Evolutionary conservation across 805 yeast species (phyloP), one percentile per base, ranked within the genome.

Genomic region (Jamesozyma hellenica): DNA sequence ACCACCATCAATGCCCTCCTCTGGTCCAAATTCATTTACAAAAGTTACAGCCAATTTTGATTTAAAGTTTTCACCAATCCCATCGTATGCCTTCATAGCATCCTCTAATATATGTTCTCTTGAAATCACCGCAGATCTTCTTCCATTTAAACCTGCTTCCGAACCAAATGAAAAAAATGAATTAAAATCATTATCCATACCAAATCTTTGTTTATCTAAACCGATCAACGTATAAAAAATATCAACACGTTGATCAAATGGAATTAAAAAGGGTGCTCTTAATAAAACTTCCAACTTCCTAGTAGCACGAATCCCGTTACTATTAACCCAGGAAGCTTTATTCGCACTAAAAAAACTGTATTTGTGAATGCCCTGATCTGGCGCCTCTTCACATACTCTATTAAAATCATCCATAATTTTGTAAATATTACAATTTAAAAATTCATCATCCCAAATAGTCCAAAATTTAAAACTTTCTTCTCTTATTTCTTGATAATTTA

Each of bases 1-100:
- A 11, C 97, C 98, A 7, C 98, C 98, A 58, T 90, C 98, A 32
- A 90, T 81, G 1, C 98, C 98, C 56, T 90, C 97, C 28, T 66
- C 72, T 13, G 64, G 65, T 2, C 88, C 94, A 61, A 78, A 75
- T 41, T 81, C 73, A 51, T 84, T 82, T 28, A 66, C 65, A 53
- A 92, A 87, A 13, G 70, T 70, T 2, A 92, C 86, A 1, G 72
- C 64, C 9, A 88, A 58, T 28, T 66, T 68, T 8, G 69, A 54
- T 50, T 82, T 86, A 56, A 88, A 72, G 4, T 63, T 62, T 1
- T 65, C 51, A 0, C 87, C 85, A 9, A 70, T 49, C 3, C 64
- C 60, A 26, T 72, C 70, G 52, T 81, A 81, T 5, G 67, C 68
- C 1, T 68, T 63, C 53, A 67, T 83, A 0, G 95, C 88, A 62